phyloP scores from a whole-genome alignment of 2,329 filamentous ascomycete species.

The Leptographium procerum region DNA sequence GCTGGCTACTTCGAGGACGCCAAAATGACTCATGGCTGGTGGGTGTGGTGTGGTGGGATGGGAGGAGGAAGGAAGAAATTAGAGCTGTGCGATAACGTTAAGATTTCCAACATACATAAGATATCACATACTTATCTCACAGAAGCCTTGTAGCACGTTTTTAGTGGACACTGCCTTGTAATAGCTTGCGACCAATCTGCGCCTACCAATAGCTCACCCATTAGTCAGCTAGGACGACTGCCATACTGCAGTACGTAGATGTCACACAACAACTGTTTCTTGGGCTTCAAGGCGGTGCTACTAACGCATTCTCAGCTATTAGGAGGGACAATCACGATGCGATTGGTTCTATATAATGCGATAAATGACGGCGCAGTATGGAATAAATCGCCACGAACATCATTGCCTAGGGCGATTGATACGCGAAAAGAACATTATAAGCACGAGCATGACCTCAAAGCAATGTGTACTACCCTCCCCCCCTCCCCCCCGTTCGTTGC shows the following conservation, averaged over 20 bases:
- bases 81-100: neutral
- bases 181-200: neutral
- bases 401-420: neutral
- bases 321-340: neutral
- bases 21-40: slow-evolving; percentile 50
- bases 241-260: no score
- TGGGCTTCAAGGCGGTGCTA: neutral
- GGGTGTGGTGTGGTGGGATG: neutral
- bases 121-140: neutral
- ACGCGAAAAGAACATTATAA: neutral
- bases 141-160: neutral
- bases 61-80: neutral
- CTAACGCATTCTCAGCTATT: no score
- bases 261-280: no score
- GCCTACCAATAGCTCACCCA: neutral
- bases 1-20: slow-evolving; percentile 73
- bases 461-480: neutral
- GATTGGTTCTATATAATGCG: neutral
- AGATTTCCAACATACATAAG: neutral
- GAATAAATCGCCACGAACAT: neutral
- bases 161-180: neutral
- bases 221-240: neutral
- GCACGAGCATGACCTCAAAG: neutral
- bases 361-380: neutral
- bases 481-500: neutral